A percentile compares a stretch with the other conserved stretches of the same genome.
Evolutionary conservation across 2,329 filamentous ascomycete genomes (phyloP).

Genomic region (Epichloe uncinata): DNA sequence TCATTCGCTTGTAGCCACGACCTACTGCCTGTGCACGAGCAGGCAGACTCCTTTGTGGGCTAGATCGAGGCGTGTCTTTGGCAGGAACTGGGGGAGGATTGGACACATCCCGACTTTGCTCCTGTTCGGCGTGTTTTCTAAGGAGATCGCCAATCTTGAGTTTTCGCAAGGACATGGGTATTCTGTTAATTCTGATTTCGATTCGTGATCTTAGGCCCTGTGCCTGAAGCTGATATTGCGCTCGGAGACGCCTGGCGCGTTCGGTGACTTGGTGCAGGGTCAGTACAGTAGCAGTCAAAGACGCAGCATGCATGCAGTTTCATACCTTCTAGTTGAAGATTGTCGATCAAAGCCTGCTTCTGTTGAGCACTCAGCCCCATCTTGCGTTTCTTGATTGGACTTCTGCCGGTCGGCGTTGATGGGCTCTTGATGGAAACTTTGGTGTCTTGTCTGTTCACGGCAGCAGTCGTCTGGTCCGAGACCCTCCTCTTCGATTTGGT

Average conservation of each 20-base stretch:
- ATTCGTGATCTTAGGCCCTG: slow-evolving; percentile 75
- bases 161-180: slow-evolving; percentile 66
- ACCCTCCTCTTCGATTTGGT: slow-evolving; percentile 24
- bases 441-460: slow-evolving; percentile 9
- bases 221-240: slow-evolving; percentile 80
- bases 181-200: slow-evolving; percentile 86
- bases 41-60: slow-evolving; percentile 21
- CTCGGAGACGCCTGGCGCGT: slow-evolving; percentile 72
- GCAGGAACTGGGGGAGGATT: slow-evolving; percentile 36
- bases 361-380: slow-evolving; percentile 53
- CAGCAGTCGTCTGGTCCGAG: slow-evolving; percentile 12
- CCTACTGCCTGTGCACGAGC: slow-evolving; percentile 10
- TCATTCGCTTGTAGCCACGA: slow-evolving; percentile 33
- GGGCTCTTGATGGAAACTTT: slow-evolving; percentile 17
- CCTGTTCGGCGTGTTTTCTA: slow-evolving; percentile 32
- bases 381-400: slow-evolving; percentile 49
- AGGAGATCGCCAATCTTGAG: slow-evolving; percentile 73
- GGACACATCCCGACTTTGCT: slow-evolving; percentile 24
- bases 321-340: slow-evolving; percentile 78
- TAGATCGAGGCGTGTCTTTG: slow-evolving; percentile 31
- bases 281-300: background rate
- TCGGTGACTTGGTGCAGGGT: slow-evolving; percentile 53
- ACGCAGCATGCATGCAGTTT: background rate
- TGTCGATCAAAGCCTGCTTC: slow-evolving; percentile 80
- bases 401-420: slow-evolving; percentile 31